Percentiles rank a stretch among this genome's conserved stretches.
These are phyloP conservation scores for Ganoderma sinense DNA, from an alignment of 1,284 basidiomycete species.

Conservation along the genomic window DNA sequence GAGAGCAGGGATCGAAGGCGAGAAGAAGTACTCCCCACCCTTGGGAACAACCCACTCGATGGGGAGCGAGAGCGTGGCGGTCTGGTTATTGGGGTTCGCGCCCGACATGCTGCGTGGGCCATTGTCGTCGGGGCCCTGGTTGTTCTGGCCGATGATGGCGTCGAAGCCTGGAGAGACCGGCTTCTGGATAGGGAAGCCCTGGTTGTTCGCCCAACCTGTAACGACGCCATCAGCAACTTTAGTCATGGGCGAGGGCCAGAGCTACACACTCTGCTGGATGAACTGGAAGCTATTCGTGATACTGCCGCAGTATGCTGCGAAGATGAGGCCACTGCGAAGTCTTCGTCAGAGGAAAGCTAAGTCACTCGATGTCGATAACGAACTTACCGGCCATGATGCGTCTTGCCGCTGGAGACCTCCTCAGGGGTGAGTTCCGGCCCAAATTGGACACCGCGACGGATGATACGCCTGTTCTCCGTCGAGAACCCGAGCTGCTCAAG, in stretches of 20 bases:
- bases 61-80: conserved; percentile 36
- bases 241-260: background rate
- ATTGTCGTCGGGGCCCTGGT: conserved; percentile 5
- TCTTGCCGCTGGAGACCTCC: conserved; percentile 45
- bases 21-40: conserved; percentile 55
- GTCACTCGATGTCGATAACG: too few species aligned
- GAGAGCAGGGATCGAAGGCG: conserved; percentile 48
- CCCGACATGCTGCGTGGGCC: conserved; percentile 47
- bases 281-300: conserved; percentile 57
- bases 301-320: conserved; percentile 56
- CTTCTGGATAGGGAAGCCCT: conserved; percentile 37
- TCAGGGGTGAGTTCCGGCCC: conserved; percentile 48
- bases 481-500: conserved; percentile 15
- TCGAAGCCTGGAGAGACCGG: conserved; percentile 39
- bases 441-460: conserved; percentile 49
- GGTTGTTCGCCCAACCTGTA: conserved; percentile 42
- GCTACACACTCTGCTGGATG: conserved; percentile 45
- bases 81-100: conserved; percentile 46
- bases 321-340: conserved; percentile 49
- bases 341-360: background rate
- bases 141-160: conserved; percentile 53
- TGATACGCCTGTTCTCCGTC: conserved; percentile 33
- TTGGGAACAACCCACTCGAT: conserved; percentile 42
- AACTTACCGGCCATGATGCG: conserved; percentile 46
- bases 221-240: background rate